phyloP scores from a whole-genome alignment of 1,284 basidiomycete species.

The Bjerkandera adusta region DNA sequence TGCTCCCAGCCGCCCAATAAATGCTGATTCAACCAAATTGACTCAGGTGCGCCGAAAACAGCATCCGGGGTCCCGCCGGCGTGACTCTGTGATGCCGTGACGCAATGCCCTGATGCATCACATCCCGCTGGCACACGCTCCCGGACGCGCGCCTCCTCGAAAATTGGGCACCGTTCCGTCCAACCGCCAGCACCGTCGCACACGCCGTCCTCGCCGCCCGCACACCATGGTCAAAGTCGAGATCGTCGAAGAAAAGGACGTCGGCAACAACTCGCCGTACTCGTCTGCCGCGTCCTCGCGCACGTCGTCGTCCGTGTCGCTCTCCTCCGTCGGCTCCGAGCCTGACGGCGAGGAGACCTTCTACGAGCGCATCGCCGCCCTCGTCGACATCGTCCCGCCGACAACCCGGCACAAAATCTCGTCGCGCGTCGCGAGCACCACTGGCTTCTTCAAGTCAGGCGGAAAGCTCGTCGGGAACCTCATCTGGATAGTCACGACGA shows the following conservation, averaged over 20 bases:
- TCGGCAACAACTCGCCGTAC: constrained; percentile 58
- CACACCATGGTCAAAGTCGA: constrained; percentile 79
- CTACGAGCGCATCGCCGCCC: constrained; percentile 84
- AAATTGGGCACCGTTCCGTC: too few relatives aligned
- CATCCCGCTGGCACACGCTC: too few relatives aligned
- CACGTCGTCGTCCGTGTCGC: constrained; percentile 65
- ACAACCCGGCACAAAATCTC: constrained; percentile 78
- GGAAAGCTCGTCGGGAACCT: constrained; percentile 81
- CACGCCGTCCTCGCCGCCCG: constrained; percentile 13
- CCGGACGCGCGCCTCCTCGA: too few relatives aligned
- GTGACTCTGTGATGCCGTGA: too few relatives aligned
- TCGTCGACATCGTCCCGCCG: constrained; percentile 95
- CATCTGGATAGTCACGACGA: constrained; percentile 95
- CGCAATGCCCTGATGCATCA: too few relatives aligned
- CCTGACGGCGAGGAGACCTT: constrained; percentile 77
- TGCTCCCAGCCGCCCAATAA: too few relatives aligned
- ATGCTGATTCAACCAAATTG: too few relatives aligned
- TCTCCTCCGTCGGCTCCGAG: constrained; percentile 74
- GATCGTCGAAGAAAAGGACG: constrained; percentile 77
- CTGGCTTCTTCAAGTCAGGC: constrained; percentile 61
- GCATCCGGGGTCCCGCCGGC: too few relatives aligned
- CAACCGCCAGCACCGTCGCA: too few relatives aligned
- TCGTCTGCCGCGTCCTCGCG: constrained; percentile 63
- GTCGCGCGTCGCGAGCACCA: constrained; percentile 57
- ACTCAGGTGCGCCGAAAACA: too few relatives aligned